Evolutionary conservation across 2,329 filamentous ascomycete genomes (phyloP).

Genomic region (Aspergillus sp.): DNA sequence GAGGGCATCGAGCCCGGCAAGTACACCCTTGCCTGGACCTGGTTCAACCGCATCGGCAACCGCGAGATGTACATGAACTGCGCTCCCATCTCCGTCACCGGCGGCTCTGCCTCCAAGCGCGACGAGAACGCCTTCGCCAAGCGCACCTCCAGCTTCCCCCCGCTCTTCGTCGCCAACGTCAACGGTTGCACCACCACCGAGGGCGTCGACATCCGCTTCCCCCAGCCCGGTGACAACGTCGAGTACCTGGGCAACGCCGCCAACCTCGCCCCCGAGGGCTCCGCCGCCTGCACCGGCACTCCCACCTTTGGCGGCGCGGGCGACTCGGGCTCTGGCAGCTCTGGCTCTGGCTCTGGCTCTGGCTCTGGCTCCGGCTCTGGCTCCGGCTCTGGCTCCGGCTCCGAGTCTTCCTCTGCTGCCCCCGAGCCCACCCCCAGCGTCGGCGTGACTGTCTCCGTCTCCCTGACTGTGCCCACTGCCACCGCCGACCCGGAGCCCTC

Average conservation of each 20-base stretch:
- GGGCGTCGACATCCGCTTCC: constrained; percentile 62
- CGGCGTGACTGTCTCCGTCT: background rate
- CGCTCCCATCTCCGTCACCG: constrained; percentile 67
- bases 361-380: constrained; percentile 20
- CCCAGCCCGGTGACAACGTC: constrained; percentile 62
- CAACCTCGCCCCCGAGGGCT: constrained; percentile 33
- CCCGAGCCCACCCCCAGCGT: background rate
- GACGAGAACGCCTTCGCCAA: constrained; percentile 43
- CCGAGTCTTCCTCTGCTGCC: background rate
- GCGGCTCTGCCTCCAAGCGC: constrained; percentile 47
- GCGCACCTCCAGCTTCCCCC: constrained; percentile 62
- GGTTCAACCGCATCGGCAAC: constrained; percentile 91
- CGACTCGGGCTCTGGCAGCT: constrained; percentile 22
- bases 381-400: constrained; percentile 8
- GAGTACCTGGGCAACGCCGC: constrained; percentile 48
- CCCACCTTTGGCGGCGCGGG: constrained; percentile 32
- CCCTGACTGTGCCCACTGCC: constrained; percentile 3
- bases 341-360: constrained; percentile 26
- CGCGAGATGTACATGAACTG: constrained; percentile 99
- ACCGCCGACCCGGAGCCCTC: background rate
- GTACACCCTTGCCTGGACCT: constrained; percentile 85
- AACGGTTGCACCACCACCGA: constrained; percentile 58
- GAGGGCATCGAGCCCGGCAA: constrained; percentile 69
- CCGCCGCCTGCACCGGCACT: constrained; percentile 28
- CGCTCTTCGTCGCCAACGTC: constrained; percentile 75